Base-by-base conservation (phyloP, 495 filamentous ascomycete genomes). In the Hypoxylon subgilvum region DNA sequence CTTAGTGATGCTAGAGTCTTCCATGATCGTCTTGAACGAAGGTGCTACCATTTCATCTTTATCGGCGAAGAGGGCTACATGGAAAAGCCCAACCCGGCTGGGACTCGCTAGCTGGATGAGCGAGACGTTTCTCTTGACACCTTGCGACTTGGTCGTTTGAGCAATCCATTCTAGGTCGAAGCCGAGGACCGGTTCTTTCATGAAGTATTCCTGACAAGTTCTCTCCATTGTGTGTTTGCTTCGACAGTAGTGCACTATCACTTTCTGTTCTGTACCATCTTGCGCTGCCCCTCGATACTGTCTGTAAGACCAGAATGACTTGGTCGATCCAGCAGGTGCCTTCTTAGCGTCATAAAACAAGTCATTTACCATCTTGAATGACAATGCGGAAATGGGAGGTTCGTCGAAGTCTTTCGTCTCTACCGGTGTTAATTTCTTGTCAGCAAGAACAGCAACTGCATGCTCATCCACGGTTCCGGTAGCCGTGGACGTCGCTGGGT, bases 101-200 rank as follows among this genome's bases (percentile, higher is more conserved):
- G 87, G 79, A 52, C 85, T 90, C 6, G 91, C 91, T 14, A 96
- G 52, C 70, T 96, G 92, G 31, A 96, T 85, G 17, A 95, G 67
- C 0, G 86, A 88, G 2, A 93, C 80, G 54, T 93, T 90, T 32
- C 76, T 74, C 52, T 83, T 84, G 31, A 82, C 71, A 7, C 79
- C 77, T 36, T 78, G 66, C 46, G 54, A 60, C 41, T 61, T 68
- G 10, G 56, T 71, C 13, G 81, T 72, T n/a, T 81, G 71, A 14
- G 80, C 55, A 56, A 79, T 73, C 92, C 92, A 96, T 74, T 96
- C 92, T 62, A 96, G 78, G 66, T 96, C 92, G 57, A 96, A 90
- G 6, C 90, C 89, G 30, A 96, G 68, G 7, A 96, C 69, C 47
- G 83, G 77, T 61, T 92, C 83, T 9, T 83, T 52, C 31, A 86